These are phyloP conservation scores for Chlorella variabilis DNA, from an alignment of 163 green algal species.

Conservation along the genomic window DNA sequence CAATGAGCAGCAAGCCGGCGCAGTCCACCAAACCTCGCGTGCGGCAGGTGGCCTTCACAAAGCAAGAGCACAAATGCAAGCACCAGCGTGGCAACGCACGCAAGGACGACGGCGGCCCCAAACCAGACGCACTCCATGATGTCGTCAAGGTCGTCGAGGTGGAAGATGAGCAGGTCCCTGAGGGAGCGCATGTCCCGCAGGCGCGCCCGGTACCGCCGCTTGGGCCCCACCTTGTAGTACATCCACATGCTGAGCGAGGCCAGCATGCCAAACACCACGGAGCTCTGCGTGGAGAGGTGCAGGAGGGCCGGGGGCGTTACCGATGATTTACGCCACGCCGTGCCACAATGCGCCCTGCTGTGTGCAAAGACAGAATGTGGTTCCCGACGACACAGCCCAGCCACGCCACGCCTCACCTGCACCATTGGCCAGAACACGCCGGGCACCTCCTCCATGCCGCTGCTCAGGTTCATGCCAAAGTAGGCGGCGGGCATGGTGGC, in stretches of 20 bases:
- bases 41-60: too few species aligned
- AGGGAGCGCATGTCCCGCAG: constrained; percentile 60
- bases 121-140: constrained; percentile 55
- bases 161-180: constrained; percentile 52
- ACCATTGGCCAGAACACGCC: constrained; percentile 56
- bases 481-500: constrained; percentile 64
- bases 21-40: too few species aligned
- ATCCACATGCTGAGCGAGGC: constrained; percentile 36
- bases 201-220: constrained; percentile 47
- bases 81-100: too few species aligned
- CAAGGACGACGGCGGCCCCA: too few species aligned
- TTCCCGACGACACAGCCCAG: too few species aligned
- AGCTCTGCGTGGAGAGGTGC: not conserved
- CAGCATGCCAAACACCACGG: not conserved
- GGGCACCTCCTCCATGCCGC: constrained; percentile 53
- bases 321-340: too few species aligned
- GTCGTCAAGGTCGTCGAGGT: constrained; percentile 68
- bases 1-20: too few species aligned
- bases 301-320: too few species aligned
- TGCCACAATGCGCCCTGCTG: too few species aligned
- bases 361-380: too few species aligned
- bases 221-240: constrained; percentile 60
- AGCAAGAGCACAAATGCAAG: too few species aligned
- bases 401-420: not conserved
- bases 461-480: constrained; percentile 77